These are phyloP conservation scores for Lecanosticta acicola DNA, from an alignment of 2,329 filamentous ascomycete genomes.

Conservation along the genomic window DNA sequence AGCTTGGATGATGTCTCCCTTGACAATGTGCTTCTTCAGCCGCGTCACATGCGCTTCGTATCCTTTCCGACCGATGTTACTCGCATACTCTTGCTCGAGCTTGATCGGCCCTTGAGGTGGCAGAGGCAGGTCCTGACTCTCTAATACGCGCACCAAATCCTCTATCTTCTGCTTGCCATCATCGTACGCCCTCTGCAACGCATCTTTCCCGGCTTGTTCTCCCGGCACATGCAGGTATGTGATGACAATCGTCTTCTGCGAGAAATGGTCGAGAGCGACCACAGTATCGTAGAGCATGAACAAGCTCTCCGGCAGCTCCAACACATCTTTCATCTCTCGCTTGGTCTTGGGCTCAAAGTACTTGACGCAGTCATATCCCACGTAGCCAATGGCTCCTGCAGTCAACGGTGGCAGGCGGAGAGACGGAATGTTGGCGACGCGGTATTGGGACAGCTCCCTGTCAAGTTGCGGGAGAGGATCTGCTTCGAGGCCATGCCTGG, in stretches of 20 bases:
- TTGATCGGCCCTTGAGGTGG: constrained; percentile 63
- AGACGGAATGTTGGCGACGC: constrained; percentile 77
- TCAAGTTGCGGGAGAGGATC: constrained; percentile 83
- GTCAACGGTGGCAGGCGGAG: constrained; percentile 79
- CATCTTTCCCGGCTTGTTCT: constrained; percentile 31
- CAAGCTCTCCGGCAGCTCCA: constrained; percentile 83
- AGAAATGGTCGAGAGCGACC: constrained; percentile 91
- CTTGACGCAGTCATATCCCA: constrained; percentile 93
- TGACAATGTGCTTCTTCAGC: constrained; percentile 84
- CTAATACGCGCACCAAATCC: constrained; percentile 64
- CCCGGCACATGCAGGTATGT: constrained; percentile 72
- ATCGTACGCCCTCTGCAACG: constrained; percentile 64
- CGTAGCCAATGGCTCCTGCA: constrained; percentile 91
- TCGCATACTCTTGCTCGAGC: constrained; percentile 72
- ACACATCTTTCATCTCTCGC: constrained; percentile 72
- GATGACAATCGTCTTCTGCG: constrained; percentile 84
- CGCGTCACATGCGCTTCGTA: constrained; percentile 84
- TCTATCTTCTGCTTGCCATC: constrained; percentile 60
- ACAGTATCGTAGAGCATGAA: constrained; percentile 98
- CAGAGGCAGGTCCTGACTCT: constrained; percentile 65
- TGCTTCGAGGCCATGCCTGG: constrained; percentile 73
- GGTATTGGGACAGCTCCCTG: constrained; percentile 68
- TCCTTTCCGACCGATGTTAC: constrained; percentile 81
- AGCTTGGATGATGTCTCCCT: constrained; percentile 94
- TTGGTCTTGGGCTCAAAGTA: constrained; percentile 99